Conservation (phyloP, 805 yeast species). For the Zygosaccharomyces kombuchaensis region DNA sequence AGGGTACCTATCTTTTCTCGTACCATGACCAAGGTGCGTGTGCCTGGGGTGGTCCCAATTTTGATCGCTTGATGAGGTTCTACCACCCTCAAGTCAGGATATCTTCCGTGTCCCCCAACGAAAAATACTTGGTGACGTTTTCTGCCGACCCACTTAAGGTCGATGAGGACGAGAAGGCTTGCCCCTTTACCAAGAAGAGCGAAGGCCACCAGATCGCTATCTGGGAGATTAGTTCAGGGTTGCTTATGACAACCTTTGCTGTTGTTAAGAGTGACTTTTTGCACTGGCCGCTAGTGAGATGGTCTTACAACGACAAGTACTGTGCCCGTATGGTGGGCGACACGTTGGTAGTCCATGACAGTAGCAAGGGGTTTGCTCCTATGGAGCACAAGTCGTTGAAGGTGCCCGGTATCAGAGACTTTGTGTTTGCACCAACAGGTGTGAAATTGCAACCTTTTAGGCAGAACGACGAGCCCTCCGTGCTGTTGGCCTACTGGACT, state of each 20-base stretch:
- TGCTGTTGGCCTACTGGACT: conserved; percentile 88
- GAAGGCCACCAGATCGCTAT: conserved; percentile 91
- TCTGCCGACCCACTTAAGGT: conserved; percentile 77
- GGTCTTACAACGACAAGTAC: conserved; percentile 90
- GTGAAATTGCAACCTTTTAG: conserved; percentile 59
- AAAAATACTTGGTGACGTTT: conserved; percentile 82
- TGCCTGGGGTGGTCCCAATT: conserved; percentile 89
- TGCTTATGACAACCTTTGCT: conserved; percentile 86
- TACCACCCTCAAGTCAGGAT: conserved; percentile 86
- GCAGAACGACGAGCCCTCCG: conserved; percentile 51
- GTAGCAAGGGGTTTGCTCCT: conserved; percentile 65
- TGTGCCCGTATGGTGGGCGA: conserved; percentile 95
- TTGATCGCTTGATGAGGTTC: conserved; percentile 69
- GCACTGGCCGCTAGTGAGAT: conserved; percentile 95
- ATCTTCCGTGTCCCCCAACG: conserved; percentile 89
- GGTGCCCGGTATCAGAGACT: conserved; percentile 80
- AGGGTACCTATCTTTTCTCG: conserved; percentile 83
- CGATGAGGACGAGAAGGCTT: conserved; percentile 56
- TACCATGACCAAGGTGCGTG: conserved; percentile 93
- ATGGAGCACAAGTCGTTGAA: conserved; percentile 82
- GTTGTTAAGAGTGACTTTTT: conserved; percentile 63
- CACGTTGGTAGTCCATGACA: conserved; percentile 85
- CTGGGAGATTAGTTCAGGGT: conserved; percentile 84
- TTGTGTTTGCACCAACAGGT: conserved; percentile 92
- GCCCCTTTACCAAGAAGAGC: conserved; percentile 81